These are phyloP conservation scores for Kalmusia sp. DNA, from an alignment of 2,329 filamentous ascomycete genomes.

Conservation along the genomic window DNA sequence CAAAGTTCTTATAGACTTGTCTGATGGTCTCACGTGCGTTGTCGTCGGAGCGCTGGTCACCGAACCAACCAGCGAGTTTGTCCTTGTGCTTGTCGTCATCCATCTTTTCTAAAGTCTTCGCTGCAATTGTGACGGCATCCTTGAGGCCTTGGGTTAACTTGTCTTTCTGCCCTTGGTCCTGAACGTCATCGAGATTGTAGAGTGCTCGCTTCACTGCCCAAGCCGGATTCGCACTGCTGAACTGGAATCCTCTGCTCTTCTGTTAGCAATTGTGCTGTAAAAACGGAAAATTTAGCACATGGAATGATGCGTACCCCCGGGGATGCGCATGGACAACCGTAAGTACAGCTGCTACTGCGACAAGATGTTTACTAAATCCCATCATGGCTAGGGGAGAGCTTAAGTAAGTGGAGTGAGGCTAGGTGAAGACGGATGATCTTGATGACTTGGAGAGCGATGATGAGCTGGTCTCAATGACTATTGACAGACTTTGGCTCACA, in stretches of 20 bases:
- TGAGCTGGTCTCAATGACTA: not conserved
- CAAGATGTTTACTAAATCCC: not conserved
- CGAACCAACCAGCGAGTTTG: conserved; percentile 9
- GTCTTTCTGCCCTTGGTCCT: conserved; percentile 13
- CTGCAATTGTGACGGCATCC: conserved; percentile 15
- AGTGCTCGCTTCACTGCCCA: not conserved
- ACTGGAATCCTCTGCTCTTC: not conserved
- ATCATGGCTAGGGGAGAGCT: not conserved
- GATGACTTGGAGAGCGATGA: not conserved
- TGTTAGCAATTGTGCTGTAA: too few relatives aligned
- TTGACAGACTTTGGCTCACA: not conserved
- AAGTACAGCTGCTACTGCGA: not conserved
- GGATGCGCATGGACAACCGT: not conserved
- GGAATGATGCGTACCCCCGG: too few relatives aligned
- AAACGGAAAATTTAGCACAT: too few relatives aligned
- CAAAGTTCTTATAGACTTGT: conserved; percentile 9
- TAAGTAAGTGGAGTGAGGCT: too few relatives aligned
- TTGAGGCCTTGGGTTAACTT: conserved; percentile 17
- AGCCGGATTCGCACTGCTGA: not conserved
- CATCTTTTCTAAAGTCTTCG: conserved; percentile 16
- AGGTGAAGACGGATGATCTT: too few relatives aligned
- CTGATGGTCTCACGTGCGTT: conserved; percentile 3
- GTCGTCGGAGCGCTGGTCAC: conserved; percentile 4
- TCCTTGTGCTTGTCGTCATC: conserved; percentile 10
- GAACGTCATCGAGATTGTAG: conserved; percentile 58